Base-by-base conservation (phyloP, 805 yeast species). In the Hanseniaspora occidentalis region DNA sequence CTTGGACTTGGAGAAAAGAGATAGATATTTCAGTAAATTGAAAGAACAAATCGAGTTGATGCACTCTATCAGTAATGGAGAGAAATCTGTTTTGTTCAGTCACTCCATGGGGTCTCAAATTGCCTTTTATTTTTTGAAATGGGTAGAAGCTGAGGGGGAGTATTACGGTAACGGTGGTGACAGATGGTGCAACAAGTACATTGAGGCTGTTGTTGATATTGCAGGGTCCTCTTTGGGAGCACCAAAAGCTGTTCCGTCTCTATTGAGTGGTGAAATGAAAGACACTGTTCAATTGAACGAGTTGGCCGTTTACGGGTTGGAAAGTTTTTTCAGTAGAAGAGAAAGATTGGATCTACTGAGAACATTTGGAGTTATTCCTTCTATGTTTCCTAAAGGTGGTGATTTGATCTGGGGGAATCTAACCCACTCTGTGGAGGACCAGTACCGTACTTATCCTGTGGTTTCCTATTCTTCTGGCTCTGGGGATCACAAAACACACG, bases 31-130 rank as follows among this genome's bases (percentile, higher is more conserved):
- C 54, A 63, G 85, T 10, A 78, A 76, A 50, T 65, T 92, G 45
- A 84, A 86, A 62, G 50, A 64, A 18, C 78, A 75, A 50, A 77
- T 89, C 41, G 98, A 92, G 59, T 47, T 74, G 18, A 67, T 67
- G 44, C 64, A 69, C 45, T 52, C 57, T 13, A 49, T 65, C 16
- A 71, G 70, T 6, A 26, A 37, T 13, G 78, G 86, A 40, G 67
- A 72, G 41, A 89, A 86, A 52, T 65, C 83, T 1, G 77, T 80
- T n/a, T 52, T 92, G 13, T 71, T 78, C 16, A 94, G 95, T 18
- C 98, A 92, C 58, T 89, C 97, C 0, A 92, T 92, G 98, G 98
- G 98, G 2, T 71, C 94, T 0, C 97, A 92, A 61, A 73, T 92
- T 27, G 73, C 80, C 2, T 84, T 74, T 55, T 92, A 84, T 58